Evolutionary conservation across 1,284 basidiomycete genomes (phyloP).

Genomic region (Mycena sp.): DNA sequence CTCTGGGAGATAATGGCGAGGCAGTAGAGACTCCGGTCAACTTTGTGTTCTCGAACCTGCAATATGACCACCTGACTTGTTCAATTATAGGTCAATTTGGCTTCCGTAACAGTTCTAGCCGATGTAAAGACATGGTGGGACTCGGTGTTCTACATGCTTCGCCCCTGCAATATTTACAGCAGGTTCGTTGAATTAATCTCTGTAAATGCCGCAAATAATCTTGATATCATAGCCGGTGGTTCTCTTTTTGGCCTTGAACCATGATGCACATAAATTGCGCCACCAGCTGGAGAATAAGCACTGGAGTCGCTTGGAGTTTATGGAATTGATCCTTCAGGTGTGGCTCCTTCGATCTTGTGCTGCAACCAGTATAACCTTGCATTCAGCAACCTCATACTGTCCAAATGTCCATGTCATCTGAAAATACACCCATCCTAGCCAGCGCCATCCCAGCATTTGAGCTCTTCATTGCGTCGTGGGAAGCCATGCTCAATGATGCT

Average conservation of each 20-base stretch:
- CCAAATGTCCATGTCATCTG: conserved; percentile 21
- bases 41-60: conserved; percentile 2
- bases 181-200: conserved; percentile 1
- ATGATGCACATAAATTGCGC: background rate
- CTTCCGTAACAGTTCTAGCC: conserved; percentile 14
- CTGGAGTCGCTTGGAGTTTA: conserved; percentile 16
- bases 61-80: conserved; percentile 6
- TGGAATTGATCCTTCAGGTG: conserved; percentile 14
- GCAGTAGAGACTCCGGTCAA: conserved; percentile 2
- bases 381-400: conserved; percentile 20
- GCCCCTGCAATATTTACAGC: conserved; percentile 13
- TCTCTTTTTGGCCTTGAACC: conserved; percentile 11
- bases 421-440: conserved; percentile 23
- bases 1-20: conserved; percentile 3
- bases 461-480: conserved; percentile 24
- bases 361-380: background rate
- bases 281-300: conserved; percentile 9
- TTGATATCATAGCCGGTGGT: background rate
- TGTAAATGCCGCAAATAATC: conserved; percentile 3
- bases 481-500: conserved; percentile 12
- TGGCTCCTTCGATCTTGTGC: background rate
- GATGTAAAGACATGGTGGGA: conserved; percentile 28
- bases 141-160: conserved; percentile 23
- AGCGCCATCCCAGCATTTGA: conserved; percentile 24
- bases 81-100: conserved; percentile 3